Evolutionary conservation across 176 grass and related monocot species (phyloP), one percentile per base, ranked within the genome.

Genomic region (Rhynchospora pubera): DNA sequence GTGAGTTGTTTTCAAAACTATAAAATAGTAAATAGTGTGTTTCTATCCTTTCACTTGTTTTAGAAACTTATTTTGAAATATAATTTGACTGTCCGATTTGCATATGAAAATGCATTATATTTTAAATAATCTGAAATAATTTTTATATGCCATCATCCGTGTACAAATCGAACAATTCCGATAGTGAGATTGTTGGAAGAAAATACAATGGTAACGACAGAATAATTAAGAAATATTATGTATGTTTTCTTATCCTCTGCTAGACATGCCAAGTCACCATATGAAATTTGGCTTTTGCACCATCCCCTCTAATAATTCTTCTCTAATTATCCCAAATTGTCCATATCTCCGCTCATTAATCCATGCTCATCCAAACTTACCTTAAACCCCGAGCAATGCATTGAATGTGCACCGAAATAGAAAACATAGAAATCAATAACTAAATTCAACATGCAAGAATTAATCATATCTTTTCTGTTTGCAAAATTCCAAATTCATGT

Each of bases 401-500:
- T 77, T 77, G 14, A 77, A 56, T 77, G 50, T 56, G 24, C 48
- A 56, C 72, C 72, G 24, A 77, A 56, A 30, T 30, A 55, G 24
- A 76, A 18, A 77, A 56, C 13, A 77, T 6, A 14, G 22, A 26
- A 9, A 56, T 53, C 52, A 71, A 72, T 5, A 42, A 39, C 43
- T 16, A 55, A 30, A 76, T 62, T 18, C 9, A 79, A 22, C 24
- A 44, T 61, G 58, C 57, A 45, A 50, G 26, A 22, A 80, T 62
- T 46, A 10, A 50, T 51, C 21, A 43, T 23, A 62, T 47, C 7
- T 62, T 7, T 3, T 13, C 6, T 63, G 11, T 13, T 61, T 60
- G 9, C 7, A 80, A 44, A 62, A 82, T 65, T 16, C 43, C 79
- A 82, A 82, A 82, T 82, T 65, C 61, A 82, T 82, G 62, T 26